Evolutionary conservation across 2,329 filamentous ascomycete species (phyloP).

Genomic region (Paecilomyces variotii): DNA sequence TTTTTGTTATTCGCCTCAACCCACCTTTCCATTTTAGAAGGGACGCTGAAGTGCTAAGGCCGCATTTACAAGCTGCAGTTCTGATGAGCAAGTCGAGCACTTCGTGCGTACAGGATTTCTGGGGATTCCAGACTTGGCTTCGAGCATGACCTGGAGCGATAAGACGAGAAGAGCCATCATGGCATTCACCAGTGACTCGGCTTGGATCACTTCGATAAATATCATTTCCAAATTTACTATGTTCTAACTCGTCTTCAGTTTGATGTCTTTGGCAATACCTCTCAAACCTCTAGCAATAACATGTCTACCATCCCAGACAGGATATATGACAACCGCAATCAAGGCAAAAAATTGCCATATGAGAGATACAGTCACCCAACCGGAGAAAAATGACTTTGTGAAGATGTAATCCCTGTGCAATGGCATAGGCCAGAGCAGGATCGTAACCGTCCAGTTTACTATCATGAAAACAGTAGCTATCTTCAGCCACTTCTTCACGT

Average conservation of each 20-base stretch:
- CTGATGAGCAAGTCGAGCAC: no score
- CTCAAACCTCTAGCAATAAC: slow-evolving; percentile 27
- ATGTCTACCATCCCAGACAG: slow-evolving; percentile 39
- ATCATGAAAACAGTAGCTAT: not conserved
- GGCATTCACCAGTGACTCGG: no score
- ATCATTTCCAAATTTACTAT: no score
- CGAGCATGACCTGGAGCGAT: no score
- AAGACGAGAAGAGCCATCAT: no score
- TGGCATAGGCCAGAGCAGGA: not conserved
- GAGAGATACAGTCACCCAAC: slow-evolving; percentile 39
- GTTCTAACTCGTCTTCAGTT: not conserved
- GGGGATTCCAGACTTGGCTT: no score
- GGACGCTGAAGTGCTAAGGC: no score
- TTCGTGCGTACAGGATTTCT: no score
- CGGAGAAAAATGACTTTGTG: slow-evolving; percentile 37
- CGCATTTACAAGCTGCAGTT: no score
- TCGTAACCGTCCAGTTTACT: not conserved
- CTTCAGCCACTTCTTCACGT: not conserved
- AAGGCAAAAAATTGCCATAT: slow-evolving; percentile 43
- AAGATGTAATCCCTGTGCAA: slow-evolving; percentile 33
- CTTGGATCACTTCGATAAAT: no score
- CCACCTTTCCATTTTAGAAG: no score
- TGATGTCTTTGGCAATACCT: slow-evolving; percentile 9
- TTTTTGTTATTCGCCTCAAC: no score
- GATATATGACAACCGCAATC: slow-evolving; percentile 39